Base-by-base conservation (phyloP, 2,329 filamentous ascomycete genomes). In the Exophiala sideris region DNA sequence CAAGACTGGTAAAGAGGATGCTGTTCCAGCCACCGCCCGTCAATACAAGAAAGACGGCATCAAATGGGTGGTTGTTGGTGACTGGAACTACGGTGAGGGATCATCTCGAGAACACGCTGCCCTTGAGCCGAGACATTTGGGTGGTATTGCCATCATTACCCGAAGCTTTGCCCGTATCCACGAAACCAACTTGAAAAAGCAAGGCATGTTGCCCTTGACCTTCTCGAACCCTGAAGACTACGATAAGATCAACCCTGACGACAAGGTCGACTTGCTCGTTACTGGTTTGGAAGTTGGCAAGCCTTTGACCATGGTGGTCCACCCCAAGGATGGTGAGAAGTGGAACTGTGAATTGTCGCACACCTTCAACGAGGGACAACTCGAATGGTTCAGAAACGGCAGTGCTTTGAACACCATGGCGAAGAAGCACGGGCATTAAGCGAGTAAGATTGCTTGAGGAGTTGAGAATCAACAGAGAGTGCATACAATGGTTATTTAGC, bases 131-230 rank as follows among this genome's bases (percentile, higher is more conserved):
- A 87, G 94, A 73, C 92, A 97, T 80, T 86, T 99, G 63, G 94
- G 94, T 70, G 94, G 92, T 75, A 84, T 96, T 68, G 94, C 92
- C 69, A 96, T 99, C 80, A 95, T 99, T 73, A 91, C 88, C 70
- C 87, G 90, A 71, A 89, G 84, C 62, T 99, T 99, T 72, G 94
- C 94, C 69, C 94, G 94, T 88, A 99, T 99, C 71, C 94, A 99
- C 83, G 94, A 99, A 83, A 99, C 94, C 81, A 99, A 99, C 85
- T 79, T 99, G 80, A 99, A 99, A 89, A 99, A 99, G 87, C 94
- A 99, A 85, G 94, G 94, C 78, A 96, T 99, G 92, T 88, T 99
- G 78, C 94, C 94, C 68, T 83, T 99, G 63, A 97, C 91, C 67
- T 99, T 99, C 79, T 77, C 84, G 54, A 86, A 97, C 71, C 92